Evolutionary conservation across 176 grass and related monocot species (phyloP).

Genomic region (Dactylis glomerata): DNA sequence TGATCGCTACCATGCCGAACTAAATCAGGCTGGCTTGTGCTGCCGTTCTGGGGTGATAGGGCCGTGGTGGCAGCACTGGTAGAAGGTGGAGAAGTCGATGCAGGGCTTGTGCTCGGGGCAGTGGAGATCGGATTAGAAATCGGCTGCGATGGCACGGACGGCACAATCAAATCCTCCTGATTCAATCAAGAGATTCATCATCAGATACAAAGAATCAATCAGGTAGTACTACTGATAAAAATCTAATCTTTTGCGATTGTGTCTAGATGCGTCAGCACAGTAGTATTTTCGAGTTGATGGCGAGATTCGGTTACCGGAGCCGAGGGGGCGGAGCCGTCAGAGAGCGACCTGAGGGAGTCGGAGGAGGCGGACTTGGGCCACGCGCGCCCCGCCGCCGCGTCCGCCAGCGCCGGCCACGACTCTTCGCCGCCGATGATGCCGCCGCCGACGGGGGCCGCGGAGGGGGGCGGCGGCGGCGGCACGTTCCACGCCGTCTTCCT

Average conservation of each 20-base stretch:
- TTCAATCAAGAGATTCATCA: slow-evolving; percentile 31
- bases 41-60: not conserved
- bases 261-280: not conserved
- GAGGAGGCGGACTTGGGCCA: slow-evolving; percentile 48
- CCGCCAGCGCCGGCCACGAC: slow-evolving; percentile 58
- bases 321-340: slow-evolving; percentile 36
- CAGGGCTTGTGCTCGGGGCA: slow-evolving; percentile 44
- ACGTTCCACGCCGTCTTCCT: slow-evolving; percentile 62
- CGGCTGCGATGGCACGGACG: not conserved
- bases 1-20: slow-evolving; percentile 5
- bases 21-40: slow-evolving; percentile 30
- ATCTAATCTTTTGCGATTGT: not conserved
- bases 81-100: not conserved
- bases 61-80: not conserved
- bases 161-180: slow-evolving; percentile 43
- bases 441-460: not conserved
- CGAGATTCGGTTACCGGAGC: slow-evolving; percentile 59
- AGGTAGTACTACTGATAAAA: not conserved
- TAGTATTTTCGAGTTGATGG: not conserved
- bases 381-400: not conserved
- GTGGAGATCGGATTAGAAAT: slow-evolving; percentile 29
- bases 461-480: slow-evolving; percentile 15
- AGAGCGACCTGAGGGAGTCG: slow-evolving; percentile 55
- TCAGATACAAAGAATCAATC: slow-evolving; percentile 1
- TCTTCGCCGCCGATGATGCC: slow-evolving; percentile 43